phyloP scores from a whole-genome alignment of 306 rosid genomes.

The Malus sieversii region DNA sequence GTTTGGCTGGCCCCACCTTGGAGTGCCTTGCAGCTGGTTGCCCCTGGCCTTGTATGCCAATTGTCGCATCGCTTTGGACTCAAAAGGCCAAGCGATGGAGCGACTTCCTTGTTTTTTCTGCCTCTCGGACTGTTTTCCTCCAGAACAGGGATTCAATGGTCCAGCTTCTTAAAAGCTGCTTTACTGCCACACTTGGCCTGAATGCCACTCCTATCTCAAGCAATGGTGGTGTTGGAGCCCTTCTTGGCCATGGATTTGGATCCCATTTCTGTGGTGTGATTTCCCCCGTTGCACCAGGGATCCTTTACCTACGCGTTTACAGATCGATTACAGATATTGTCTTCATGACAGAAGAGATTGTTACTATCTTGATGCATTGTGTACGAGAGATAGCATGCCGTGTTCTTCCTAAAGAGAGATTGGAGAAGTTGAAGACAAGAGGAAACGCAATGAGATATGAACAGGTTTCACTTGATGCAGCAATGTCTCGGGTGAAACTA shows the following conservation, averaged over 20 bases:
- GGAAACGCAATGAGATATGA: conserved; percentile 45
- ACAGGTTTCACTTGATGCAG: conserved; percentile 59
- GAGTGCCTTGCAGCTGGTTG: conserved; percentile 92
- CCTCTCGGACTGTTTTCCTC: conserved; percentile 89
- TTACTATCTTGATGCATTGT: conserved; percentile 69
- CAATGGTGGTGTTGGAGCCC: conserved; percentile 82
- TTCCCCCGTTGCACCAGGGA: conserved; percentile 88
- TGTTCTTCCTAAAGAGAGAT: conserved; percentile 37
- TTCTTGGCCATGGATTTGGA: conserved; percentile 87
- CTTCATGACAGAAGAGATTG: conserved; percentile 65
- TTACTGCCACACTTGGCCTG: conserved; percentile 80
- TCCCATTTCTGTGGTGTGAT: conserved; percentile 71
- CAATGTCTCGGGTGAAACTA: conserved; percentile 71
- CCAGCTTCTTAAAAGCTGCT: conserved; percentile 90
- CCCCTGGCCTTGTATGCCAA: conserved; percentile 99
- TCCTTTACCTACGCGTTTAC: conserved; percentile 70
- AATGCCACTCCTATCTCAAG: conserved; percentile 50
- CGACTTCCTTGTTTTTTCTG: conserved; percentile 83
- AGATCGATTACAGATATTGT: conserved; percentile 61
- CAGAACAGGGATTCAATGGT: conserved; percentile 68
- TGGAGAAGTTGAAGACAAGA: conserved; percentile 39
- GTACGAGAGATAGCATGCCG: conserved; percentile 61
- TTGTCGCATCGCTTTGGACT: conserved; percentile 96
- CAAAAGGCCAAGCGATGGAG: conserved; percentile 94
- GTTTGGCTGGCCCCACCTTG: conserved; percentile 86